A percentile compares a stretch with the other conserved stretches of the same genome.
Evolutionary conservation across 2,329 filamentous ascomycete genomes (phyloP).

Genomic region (Phaeosphaeriaceae sp.): DNA sequence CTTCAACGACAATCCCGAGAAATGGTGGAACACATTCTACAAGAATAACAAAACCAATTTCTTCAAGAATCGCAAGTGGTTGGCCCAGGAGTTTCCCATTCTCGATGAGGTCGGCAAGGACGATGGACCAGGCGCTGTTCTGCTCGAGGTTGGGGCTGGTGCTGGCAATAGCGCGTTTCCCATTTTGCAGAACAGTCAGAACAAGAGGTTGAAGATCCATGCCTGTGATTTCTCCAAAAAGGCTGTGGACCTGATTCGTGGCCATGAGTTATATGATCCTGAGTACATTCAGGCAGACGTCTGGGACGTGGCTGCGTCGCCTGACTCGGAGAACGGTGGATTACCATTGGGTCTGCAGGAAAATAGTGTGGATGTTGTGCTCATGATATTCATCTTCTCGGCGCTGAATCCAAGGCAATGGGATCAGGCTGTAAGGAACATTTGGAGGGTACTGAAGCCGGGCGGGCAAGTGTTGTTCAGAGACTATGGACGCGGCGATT

Average conservation of each 20-base stretch:
- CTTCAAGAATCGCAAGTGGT: constrained; percentile 98
- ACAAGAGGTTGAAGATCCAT: constrained; percentile 80
- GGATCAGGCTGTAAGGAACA: constrained; percentile 79
- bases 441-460: constrained; percentile 82
- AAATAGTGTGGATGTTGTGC: constrained; percentile 84
- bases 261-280: constrained; percentile 75
- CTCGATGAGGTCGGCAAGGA: constrained; percentile 75
- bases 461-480: constrained; percentile 94
- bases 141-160: constrained; percentile 92
- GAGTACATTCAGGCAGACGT: constrained; percentile 84
- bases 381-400: constrained; percentile 98
- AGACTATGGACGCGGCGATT: constrained; percentile 93
- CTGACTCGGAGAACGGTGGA: constrained; percentile 55
- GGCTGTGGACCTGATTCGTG: constrained; percentile 90
- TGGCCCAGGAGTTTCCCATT: constrained; percentile 93
- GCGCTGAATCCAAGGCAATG: constrained; percentile 86
- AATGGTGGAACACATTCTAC: constrained; percentile 99
- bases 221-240: constrained; percentile 97
- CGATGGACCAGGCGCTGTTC: constrained; percentile 70
- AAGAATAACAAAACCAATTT: constrained; percentile 97
- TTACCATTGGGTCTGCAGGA: constrained; percentile 79
- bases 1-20: constrained; percentile 88
- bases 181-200: constrained; percentile 82
- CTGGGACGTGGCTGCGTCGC: constrained; percentile 76
- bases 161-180: constrained; percentile 97